phyloP scores from a whole-genome alignment of 768 basidiomycete species.

The Kwoniella sp. region DNA sequence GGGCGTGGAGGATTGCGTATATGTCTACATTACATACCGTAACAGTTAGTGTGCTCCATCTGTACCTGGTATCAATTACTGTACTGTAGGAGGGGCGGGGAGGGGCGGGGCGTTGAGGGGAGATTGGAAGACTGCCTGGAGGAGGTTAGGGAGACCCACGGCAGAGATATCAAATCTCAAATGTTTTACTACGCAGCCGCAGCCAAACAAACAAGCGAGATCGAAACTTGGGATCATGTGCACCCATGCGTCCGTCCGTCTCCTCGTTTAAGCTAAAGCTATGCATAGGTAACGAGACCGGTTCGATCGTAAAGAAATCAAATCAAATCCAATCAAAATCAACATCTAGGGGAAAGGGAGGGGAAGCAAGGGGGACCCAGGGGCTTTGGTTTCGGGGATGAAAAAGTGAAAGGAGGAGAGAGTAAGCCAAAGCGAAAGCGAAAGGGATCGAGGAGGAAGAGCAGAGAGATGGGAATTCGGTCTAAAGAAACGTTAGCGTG shows the following conservation, averaged over 20 bases:
- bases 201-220: background rate
- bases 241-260: too few species aligned
- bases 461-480: background rate
- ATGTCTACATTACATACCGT: conserved; percentile 3
- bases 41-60: background rate
- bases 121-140: background rate
- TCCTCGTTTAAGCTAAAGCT: background rate
- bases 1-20: background rate
- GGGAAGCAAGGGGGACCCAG: background rate
- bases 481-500: background rate
- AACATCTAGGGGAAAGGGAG: too few species aligned
- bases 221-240: background rate
- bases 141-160: background rate
- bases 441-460: background rate
- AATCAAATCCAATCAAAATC: background rate
- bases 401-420: background rate
- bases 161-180: background rate
- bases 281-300: background rate
- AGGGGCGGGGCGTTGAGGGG: background rate
- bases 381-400: too few species aligned
- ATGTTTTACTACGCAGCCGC: too few species aligned
- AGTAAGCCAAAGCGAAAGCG: background rate
- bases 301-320: background rate
- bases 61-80: too few species aligned
- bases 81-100: background rate